phyloP scores from a whole-genome alignment of 371 early-diverging fungal genomes.

The Mucor piriformis region DNA sequence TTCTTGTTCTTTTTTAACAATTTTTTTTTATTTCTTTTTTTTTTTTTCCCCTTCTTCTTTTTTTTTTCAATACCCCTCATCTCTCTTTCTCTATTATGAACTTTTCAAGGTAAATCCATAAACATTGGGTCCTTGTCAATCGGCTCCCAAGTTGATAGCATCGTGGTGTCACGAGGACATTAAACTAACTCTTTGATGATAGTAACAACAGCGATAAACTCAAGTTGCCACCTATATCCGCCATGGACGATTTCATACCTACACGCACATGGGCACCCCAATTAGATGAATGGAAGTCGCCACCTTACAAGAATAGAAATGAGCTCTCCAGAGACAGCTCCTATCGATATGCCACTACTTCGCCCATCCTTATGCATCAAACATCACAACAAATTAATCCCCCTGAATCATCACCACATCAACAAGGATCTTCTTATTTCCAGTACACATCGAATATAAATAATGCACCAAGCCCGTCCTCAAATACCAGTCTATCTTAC shows the following conservation, averaged over 20 bases:
- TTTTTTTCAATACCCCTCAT: slow-evolving; percentile 2
- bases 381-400: slow-evolving; percentile 2
- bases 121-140: slow-evolving; percentile 13
- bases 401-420: slow-evolving; percentile 1
- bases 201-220: slow-evolving; percentile 10
- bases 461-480: neutral
- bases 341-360: slow-evolving; percentile 8
- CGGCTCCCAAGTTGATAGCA: neutral
- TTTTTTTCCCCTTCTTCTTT: slow-evolving; percentile 6
- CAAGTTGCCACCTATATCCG: slow-evolving; percentile 27
- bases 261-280: slow-evolving; percentile 11
- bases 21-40: neutral
- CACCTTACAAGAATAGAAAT: slow-evolving; percentile 12
- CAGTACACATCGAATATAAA: slow-evolving; percentile 7
- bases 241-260: slow-evolving; percentile 15
- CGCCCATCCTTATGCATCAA: slow-evolving; percentile 12
- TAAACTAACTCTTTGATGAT: neutral
- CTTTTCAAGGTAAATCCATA: slow-evolving; percentile 9
- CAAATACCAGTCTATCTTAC: neutral
- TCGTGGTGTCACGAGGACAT: neutral
- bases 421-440: slow-evolving; percentile 9
- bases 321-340: slow-evolving; percentile 12
- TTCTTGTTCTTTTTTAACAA: too few species aligned
- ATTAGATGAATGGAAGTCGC: slow-evolving; percentile 17
- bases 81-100: neutral